Base-by-base conservation (phyloP, 2,329 filamentous ascomycete species). In the Malbranchea cinnamomea region DNA sequence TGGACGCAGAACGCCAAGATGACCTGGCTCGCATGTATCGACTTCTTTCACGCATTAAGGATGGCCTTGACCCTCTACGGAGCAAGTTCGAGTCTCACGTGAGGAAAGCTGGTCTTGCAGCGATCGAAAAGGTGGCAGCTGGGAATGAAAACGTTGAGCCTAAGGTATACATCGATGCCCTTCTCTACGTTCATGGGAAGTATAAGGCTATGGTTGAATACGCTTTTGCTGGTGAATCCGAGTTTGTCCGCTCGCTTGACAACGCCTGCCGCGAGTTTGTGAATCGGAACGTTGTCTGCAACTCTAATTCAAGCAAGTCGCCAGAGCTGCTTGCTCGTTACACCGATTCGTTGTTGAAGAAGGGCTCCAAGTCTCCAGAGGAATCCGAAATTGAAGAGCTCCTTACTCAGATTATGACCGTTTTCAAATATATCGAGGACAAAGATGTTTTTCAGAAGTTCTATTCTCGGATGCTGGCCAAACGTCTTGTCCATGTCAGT, bases 371-470 rank as follows among this genome's bases (percentile, higher is more conserved):
- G 44, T 83, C 84, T 44, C 82, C 84, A 9, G 89, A 95, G 50
- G 89, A 98, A 50, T 78, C 81, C 18, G 87, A 98, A 48, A 68
- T 95, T 45, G 89, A 98, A 59, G 77, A 78, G 41, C 78, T 83
- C 18, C 63, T 95, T 17, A 74, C 73, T 12, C 82, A 94, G 53
- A 89, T 98, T 46, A 98, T 98, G 89, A 94, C 87, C 2, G 83
- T 98, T 32, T 98, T 98, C 71, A 95, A 95, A 62, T 98, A 98
- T 57, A 95, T 98, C 40, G 89, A 98, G 53, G 91, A 98, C 59
- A 98, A 98, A 66, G 89, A 98, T 49, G 91, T 98, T 4, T 98
- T 98, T 68, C 89, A 95, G 56, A 98, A 95, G 56, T 98, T 94
- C 59, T 98, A 98, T 60, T 92, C 87, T 2, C 80, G 85, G 39